phyloP scores from a whole-genome alignment of 1,139 yeast genomes.

The Pichia sp. region DNA sequence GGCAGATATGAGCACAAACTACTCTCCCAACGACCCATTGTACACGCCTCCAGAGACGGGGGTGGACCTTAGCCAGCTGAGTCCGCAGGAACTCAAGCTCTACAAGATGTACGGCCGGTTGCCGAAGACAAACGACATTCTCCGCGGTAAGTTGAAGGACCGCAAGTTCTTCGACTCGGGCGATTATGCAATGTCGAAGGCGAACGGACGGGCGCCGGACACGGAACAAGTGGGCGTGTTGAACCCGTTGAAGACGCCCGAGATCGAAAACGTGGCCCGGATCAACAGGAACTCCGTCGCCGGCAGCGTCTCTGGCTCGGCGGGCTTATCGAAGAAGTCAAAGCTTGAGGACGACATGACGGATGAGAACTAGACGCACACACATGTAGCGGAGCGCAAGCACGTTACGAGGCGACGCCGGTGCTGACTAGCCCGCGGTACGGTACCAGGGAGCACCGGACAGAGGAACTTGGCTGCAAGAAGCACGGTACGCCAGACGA shows the following conservation, averaged over 20 bases:
- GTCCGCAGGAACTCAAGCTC: slow-evolving; percentile 65
- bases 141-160: slow-evolving; percentile 76
- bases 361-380: slow-evolving; percentile 13
- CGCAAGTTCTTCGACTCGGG: slow-evolving; percentile 96
- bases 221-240: slow-evolving; percentile 28
- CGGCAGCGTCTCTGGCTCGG: slow-evolving; percentile 20
- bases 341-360: slow-evolving; percentile 31
- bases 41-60: slow-evolving; percentile 23
- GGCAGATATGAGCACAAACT: slow-evolving; percentile 7
- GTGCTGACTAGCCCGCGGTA: no score
- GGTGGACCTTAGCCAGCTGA: slow-evolving; percentile 51
- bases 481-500: no score
- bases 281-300: slow-evolving; percentile 35
- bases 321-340: slow-evolving; percentile 22
- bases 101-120: slow-evolving; percentile 82
- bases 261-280: slow-evolving; percentile 33
- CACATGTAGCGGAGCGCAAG: background rate
- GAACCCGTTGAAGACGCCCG: slow-evolving; percentile 31
- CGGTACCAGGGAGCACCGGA: no score
- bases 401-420: no score
- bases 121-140: slow-evolving; percentile 80
- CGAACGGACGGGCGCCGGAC: slow-evolving; percentile 27
- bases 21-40: slow-evolving; percentile 29
- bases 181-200: slow-evolving; percentile 91
- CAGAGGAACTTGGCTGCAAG: no score